These are phyloP conservation scores for Mimosa bimucronata DNA, from an alignment of 306 rosid genomes.

Conservation along the genomic window DNA sequence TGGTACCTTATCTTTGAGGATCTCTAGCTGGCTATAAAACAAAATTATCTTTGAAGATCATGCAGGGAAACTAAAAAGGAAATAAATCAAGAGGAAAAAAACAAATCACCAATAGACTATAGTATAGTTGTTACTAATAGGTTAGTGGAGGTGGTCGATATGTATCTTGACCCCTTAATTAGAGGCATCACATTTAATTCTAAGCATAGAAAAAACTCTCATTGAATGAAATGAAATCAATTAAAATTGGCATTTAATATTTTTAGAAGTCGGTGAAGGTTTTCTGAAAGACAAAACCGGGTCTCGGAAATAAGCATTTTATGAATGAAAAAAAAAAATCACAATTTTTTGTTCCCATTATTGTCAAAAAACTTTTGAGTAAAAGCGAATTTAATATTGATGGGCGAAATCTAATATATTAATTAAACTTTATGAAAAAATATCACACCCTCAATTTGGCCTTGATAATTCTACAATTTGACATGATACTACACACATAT, in stretches of 20 bases:
- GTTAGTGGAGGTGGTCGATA: too few relatives aligned
- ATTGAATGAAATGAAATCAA: too few relatives aligned
- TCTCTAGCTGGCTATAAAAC: not conserved
- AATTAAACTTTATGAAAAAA: not conserved
- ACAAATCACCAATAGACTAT: too few relatives aligned
- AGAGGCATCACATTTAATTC: too few relatives aligned
- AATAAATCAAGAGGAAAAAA: not conserved
- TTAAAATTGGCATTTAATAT: too few relatives aligned
- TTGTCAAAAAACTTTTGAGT: not conserved
- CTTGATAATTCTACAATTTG: not conserved
- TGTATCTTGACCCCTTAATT: too few relatives aligned
- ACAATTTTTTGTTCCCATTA: not conserved
- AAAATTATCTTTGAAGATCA: not conserved
- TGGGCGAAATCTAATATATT: not conserved
- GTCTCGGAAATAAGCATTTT: not conserved
- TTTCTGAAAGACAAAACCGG: not conserved
- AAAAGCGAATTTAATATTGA: not conserved
- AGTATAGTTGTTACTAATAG: too few relatives aligned
- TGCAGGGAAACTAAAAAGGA: not conserved
- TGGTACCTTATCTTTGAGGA: not conserved
- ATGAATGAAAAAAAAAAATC: not conserved
- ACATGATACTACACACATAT: not conserved
- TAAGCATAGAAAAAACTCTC: too few relatives aligned
- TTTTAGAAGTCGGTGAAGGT: not conserved
- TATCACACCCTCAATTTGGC: not conserved